Evolutionary conservation across 495 filamentous ascomycete genomes (phyloP), one percentile per base, ranked within the genome.

Genomic region (Aspergillus leporis): DNA sequence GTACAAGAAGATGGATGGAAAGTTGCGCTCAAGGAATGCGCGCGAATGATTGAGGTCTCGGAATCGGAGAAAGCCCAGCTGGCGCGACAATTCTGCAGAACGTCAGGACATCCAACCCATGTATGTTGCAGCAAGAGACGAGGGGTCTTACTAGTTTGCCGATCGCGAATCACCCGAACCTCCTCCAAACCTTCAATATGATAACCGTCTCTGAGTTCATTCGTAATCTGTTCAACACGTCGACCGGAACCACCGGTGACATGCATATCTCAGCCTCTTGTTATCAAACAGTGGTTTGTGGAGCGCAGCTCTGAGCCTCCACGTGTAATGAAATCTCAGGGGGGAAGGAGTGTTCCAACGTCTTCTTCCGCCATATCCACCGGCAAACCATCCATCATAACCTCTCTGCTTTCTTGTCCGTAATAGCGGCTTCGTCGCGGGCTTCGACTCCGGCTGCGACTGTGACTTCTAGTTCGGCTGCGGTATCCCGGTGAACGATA

Each of bases 31-130:
- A 41, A 91, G 67, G 56, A 95, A 93, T 9, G 75, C 71, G 48
- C 80, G 81, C 22, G 90, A 85, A 51, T 84, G 81, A 10, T 78
- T 75, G 43, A 90, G 67, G 23, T 77, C 78, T 21, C 74, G 70
- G 58, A 91, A 91, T 59, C 83, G 82, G 48, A 88, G 80, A 67
- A 91, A 91, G 4, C 85, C 89, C 69, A 90, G 82, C 41, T 80
- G 79, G 48, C 85, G 78, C 14, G 87, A 87, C 47, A 79, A 51
- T 51, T 84, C 86, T 89, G 62, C 14, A 59, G 30, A 8, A 48
- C 13, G 53, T 64, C 53, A 61, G 58, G 28, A 40, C 13, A 19
- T 9, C 9, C 5, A 22, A 51, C 0, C 6, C 18, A 18, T 38
- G 14, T 14, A 41, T 41, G 14, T 14, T 5, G 16, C 8, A 18